These are phyloP conservation scores for Diplocarpon mali DNA, from an alignment of 2,329 filamentous ascomycete species.

Conservation along the genomic window DNA sequence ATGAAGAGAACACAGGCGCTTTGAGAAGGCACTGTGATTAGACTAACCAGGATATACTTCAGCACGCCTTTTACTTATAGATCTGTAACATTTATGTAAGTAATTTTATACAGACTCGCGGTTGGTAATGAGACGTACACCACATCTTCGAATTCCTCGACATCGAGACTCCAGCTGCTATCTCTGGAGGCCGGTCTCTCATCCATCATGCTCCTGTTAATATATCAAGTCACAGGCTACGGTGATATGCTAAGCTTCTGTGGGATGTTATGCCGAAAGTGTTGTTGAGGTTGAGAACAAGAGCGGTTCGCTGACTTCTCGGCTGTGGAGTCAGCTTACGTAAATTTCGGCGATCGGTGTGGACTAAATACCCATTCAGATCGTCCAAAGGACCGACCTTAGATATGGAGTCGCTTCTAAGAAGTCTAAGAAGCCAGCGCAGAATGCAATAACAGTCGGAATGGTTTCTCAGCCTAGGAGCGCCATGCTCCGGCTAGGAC, in stretches of 20 bases:
- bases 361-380: too few relatives aligned
- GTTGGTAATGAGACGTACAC: neutral
- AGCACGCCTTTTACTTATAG: constrained; percentile 3
- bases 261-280: neutral
- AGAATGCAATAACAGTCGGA: constrained; percentile 26
- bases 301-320: too few relatives aligned
- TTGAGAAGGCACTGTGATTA: too few relatives aligned
- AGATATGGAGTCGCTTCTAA: constrained; percentile 6
- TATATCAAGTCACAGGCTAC: neutral
- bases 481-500: constrained; percentile 23
- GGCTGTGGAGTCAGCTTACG: too few relatives aligned
- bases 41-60: constrained; percentile 2
- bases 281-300: too few relatives aligned
- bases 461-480: constrained; percentile 27
- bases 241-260: neutral
- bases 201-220: neutral
- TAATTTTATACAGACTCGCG: neutral
- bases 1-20: too few relatives aligned
- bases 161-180: constrained; percentile 9
- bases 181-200: constrained; percentile 6
- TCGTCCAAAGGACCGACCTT: too few relatives aligned
- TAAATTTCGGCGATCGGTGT: too few relatives aligned
- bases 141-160: constrained; percentile 14
- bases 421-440: too few relatives aligned
- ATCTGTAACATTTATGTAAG: neutral